Base-by-base conservation (phyloP, 352 stramenopile genomes). In the Plasmopara halstedii region DNA sequence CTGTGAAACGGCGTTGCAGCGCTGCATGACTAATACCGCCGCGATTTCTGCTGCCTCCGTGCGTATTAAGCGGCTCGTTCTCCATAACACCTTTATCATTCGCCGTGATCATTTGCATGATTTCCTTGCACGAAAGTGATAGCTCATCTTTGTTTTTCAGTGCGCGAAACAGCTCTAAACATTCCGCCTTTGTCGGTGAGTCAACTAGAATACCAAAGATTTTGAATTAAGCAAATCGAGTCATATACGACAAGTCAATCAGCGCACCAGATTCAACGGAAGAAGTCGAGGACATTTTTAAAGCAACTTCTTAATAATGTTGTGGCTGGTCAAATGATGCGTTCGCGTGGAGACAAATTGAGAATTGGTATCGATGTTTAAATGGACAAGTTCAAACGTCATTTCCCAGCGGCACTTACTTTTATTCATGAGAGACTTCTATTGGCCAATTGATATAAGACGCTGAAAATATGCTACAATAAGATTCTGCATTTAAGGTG, bases 101-200 rank as follows among this genome's bases (percentile, higher is more conserved):
- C 44, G 70, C 64, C 25, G 69, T 79, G 19, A 88, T 51, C 59
- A 68, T 72, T 42, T 86, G 56, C 62, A 90, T 83, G 46, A 88
- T 73, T 40, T 88, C 71, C 52, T 85, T 85, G 62, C 78, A 90
- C 17, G 62, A 70, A 35, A 46, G 51, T 34, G 73, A 74, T 13
- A 90, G 64, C 50, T 90, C 74, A 53, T 90, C 78, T 64, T 88
- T 88, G 58, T 88, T 88, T 58, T 85, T 88, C 8, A 85, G 60
- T 22, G 57, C 57, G 44, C 70, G 71, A 53, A 85, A 90, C 22
- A 82, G 56, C 42, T 85, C 70, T n/a, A 86, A 52, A 51, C 78
- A 90, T 56, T 88, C 68, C 13, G 42, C 50, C 55, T 74, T 73
- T 37, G 42, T 72, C 13, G 49, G 44, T 4, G 53, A n/a, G n/a